Percentiles rank a stretch among this genome's conserved stretches.
Conservation (phyloP, 768 basidiomycete species). For the Auricularia sp. region DNA sequence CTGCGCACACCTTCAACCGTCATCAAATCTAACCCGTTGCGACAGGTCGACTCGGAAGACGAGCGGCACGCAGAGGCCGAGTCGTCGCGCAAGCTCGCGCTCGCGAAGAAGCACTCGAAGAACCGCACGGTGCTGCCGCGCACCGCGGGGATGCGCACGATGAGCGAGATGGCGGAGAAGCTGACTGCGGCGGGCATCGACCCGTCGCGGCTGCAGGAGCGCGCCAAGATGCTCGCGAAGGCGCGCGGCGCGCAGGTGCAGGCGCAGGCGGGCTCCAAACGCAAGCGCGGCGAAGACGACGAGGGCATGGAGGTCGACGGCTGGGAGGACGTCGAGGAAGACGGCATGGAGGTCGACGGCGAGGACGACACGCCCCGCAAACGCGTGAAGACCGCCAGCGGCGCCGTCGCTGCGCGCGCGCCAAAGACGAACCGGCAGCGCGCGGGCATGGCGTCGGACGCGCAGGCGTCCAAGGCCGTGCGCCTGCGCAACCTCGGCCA, state of each 20-base stretch:
- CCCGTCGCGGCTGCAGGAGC: conserved; percentile 76
- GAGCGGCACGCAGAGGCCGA: conserved; percentile 63
- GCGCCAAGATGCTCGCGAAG: conserved; percentile 79
- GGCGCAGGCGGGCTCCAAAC: conserved; percentile 37
- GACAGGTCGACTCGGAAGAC: conserved; percentile 41
- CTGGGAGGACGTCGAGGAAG: conserved; percentile 29
- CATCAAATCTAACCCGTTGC: background rate
- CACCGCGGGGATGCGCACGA: conserved; percentile 51
- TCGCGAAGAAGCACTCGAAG: conserved; percentile 59
- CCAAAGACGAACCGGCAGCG: conserved; percentile 63
- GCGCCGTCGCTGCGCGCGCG: conserved; percentile 37
- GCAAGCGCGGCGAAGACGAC: conserved; percentile 45
- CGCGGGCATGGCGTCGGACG: conserved; percentile 69
- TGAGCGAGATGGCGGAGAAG: conserved; percentile 67
- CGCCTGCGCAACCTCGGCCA: conserved; percentile 82
- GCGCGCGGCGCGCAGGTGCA: conserved; percentile 37
- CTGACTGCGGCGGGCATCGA: conserved; percentile 86
- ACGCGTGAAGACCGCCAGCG: conserved; percentile 52
- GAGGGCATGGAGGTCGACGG: conserved; percentile 53
- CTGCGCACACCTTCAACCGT: no score
- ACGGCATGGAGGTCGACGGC: conserved; percentile 41
- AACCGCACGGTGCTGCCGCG: conserved; percentile 74
- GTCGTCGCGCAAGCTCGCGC: conserved; percentile 51
- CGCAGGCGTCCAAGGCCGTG: conserved; percentile 72
- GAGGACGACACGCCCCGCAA: conserved; percentile 46